Base-by-base conservation (phyloP, 2,329 filamentous ascomycete species). In the Colletotrichum cuscutae region DNA sequence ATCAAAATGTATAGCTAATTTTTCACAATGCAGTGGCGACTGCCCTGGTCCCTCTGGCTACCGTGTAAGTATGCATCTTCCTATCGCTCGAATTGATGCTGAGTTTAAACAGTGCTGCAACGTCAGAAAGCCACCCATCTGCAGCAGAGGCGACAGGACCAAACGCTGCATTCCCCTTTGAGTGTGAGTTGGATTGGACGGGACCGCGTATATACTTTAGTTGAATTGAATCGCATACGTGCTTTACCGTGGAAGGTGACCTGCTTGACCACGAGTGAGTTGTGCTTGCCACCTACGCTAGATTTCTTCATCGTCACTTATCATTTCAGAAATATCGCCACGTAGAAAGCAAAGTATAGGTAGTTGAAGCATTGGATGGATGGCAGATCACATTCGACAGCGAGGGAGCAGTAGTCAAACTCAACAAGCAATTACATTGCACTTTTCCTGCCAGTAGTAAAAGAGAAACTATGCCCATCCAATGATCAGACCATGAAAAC, bases 381-480 rank as follows among this genome's bases (percentile, higher is more conserved):
- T 13, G 19, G 9, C 24, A 30, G 22, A 65, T 19, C 15, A 46
- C 22, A 19, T 28, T 28, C 22, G 26, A 56, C 24, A 15, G 19
- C 28, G 13, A 11, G 24, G 19, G 30, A 35, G 61, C 32, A 37
- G 32, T n/a, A 49, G 22, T n/a, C n/a, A 35, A 28, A 24, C 57
- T 68, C 52, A 68, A 49, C 53, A 61, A 72, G 68, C 72, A 74
- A 74, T 71, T 63, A 63, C 59, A 68, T 59, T 72, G 71, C 71
- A 71, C 56, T 73, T 73, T 73, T 73, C 71, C 71, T 71, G 71
- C 71, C 71, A 73, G 71, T 71, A 73, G 71, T 71, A 68, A 71
- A 73, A 73, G 58, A 73, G 58, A 72, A 73, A 73, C 71, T 71
- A 71, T 71, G 71, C 71, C 71, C 71, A 73, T 73, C 71, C 68